Percentiles rank a stretch among this genome's conserved stretches.
These are phyloP conservation scores for Colletotrichum aenigma DNA, from an alignment of 2,329 filamentous ascomycete species.

Conservation along the genomic window DNA sequence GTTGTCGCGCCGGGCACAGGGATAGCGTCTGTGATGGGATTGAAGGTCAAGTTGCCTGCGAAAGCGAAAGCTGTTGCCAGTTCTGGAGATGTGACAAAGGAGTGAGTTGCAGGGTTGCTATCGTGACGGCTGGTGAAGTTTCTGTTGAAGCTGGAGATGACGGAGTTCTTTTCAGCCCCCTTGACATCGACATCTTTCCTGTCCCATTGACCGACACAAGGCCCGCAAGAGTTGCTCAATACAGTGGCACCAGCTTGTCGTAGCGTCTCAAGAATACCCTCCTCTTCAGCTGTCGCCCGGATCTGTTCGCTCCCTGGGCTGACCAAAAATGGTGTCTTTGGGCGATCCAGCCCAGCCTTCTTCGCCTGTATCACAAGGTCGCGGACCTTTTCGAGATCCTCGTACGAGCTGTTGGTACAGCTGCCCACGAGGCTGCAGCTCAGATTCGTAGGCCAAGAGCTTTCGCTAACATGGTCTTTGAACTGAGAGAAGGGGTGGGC, in stretches of 20 bases:
- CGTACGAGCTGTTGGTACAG: slow-evolving; percentile 40
- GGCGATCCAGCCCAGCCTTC: slow-evolving; percentile 29
- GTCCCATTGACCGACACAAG: slow-evolving; percentile 39
- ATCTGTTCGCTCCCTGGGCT: slow-evolving; percentile 38
- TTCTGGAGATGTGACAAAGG: slow-evolving; percentile 52
- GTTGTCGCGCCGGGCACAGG: background rate
- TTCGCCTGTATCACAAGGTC: slow-evolving; percentile 32
- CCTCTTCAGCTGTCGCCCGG: slow-evolving; percentile 31
- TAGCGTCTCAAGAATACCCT: slow-evolving; percentile 30
- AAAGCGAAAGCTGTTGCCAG: slow-evolving; percentile 46
- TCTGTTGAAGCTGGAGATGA: slow-evolving; percentile 38
- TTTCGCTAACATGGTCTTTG: slow-evolving; percentile 26
- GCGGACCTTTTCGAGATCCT: slow-evolving; percentile 35
- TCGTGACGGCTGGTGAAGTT: slow-evolving; percentile 41
- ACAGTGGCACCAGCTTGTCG: slow-evolving; percentile 33
- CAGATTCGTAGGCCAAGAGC: slow-evolving; percentile 32
- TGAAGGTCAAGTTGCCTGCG: slow-evolving; percentile 38
- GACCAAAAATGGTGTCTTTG: slow-evolving; percentile 33
- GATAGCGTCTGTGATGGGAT: slow-evolving; percentile 31
- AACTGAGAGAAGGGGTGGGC: slow-evolving; percentile 34
- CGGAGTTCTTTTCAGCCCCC: slow-evolving; percentile 30
- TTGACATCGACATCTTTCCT: slow-evolving; percentile 32
- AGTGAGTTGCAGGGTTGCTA: slow-evolving; percentile 47
- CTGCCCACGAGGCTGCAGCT: slow-evolving; percentile 35
- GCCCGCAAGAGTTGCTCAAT: slow-evolving; percentile 36